Conservation (phyloP, 2,329 filamentous ascomycete genomes). For the Alternaria infectoria region DNA sequence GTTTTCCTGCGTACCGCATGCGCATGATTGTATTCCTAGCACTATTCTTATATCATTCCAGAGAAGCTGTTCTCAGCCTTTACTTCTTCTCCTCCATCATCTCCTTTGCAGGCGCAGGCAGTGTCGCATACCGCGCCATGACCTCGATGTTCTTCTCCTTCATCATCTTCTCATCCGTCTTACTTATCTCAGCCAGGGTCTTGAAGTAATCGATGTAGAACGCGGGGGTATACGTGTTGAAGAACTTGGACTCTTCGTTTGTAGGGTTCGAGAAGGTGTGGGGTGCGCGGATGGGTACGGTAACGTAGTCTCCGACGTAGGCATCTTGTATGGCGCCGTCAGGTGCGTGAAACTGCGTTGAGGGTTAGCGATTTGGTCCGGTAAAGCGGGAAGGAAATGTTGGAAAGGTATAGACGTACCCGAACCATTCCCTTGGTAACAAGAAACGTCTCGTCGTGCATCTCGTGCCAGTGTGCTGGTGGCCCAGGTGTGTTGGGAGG, state of each 20-base stretch:
- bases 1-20: neutral
- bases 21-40: neutral
- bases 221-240: slow-evolving; percentile 64
- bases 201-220: slow-evolving; percentile 66
- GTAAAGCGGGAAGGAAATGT: neutral
- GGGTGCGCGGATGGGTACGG: slow-evolving; percentile 61
- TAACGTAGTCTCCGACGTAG: slow-evolving; percentile 60
- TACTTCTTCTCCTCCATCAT: slow-evolving; percentile 38
- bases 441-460: slow-evolving; percentile 64
- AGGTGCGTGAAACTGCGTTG: slow-evolving; percentile 56
- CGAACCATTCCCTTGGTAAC: slow-evolving; percentile 58
- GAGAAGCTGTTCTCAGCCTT: neutral
- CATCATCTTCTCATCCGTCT: slow-evolving; percentile 54
- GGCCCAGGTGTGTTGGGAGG: slow-evolving; percentile 56
- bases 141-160: slow-evolving; percentile 57
- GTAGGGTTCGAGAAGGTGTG: slow-evolving; percentile 64
- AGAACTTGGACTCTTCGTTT: slow-evolving; percentile 61
- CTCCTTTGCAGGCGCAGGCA: slow-evolving; percentile 54
- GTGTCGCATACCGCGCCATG: slow-evolving; percentile 59
- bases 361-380: neutral
- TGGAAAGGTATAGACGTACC: neutral
- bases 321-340: slow-evolving; percentile 56
- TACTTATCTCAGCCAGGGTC: slow-evolving; percentile 55
- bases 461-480: slow-evolving; percentile 61
- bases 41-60: neutral